Base-by-base conservation (phyloP, 2,329 filamentous ascomycete genomes). In the Clonostachys solani region DNA sequence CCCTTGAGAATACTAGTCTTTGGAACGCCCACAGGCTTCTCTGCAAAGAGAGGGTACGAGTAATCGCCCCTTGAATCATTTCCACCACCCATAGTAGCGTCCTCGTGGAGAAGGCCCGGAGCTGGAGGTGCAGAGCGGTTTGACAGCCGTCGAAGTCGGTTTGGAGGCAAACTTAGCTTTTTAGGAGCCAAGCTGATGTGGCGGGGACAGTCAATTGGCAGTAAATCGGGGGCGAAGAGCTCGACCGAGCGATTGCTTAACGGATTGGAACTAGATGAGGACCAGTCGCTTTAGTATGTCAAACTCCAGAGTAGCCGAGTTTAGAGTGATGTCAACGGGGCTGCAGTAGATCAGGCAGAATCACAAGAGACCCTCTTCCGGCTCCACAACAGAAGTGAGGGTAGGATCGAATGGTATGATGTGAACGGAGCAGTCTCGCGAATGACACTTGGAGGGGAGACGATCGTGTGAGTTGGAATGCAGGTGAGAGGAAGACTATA, bases 1-100 rank as follows among this genome's bases (percentile, higher is more conserved):
- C 90, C 84, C 60, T 84, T 86, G 71, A 96, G 95, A 67, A 96
- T 90, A 63, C 81, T 82, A 56, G 84, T 78, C 65, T 96, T 96
- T 63, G 87, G 83, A 68, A 94, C 87, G 53, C 89, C 90, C 46
- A 83, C 75, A 17, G 81, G 81, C 49, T 66, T 69, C 33, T 69
- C 61, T 33, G 74, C 77, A 53, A 72, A 73, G 49, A 71, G 53
- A n/a, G 78, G 77, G 52, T 81, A 81, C 52, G 74, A 72, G 63
- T 65, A 63, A 59, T 68, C 60, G 53, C 69, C 67, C 64, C 70
- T 73, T 46, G 61, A 58, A 50, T 71, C 66, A 49, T 61, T 60
- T 47, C 68, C 75, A 56, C 77, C 77, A 56, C 77, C 77, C 77
- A 81, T 80, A 56, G 56, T 71, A 52, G 54, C 53, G 36, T 18